A percentile compares a stretch with the other conserved stretches of the same genome.
Conservation (phyloP, 176 grass and related monocot genomes). For the Musa acuminata region DNA sequence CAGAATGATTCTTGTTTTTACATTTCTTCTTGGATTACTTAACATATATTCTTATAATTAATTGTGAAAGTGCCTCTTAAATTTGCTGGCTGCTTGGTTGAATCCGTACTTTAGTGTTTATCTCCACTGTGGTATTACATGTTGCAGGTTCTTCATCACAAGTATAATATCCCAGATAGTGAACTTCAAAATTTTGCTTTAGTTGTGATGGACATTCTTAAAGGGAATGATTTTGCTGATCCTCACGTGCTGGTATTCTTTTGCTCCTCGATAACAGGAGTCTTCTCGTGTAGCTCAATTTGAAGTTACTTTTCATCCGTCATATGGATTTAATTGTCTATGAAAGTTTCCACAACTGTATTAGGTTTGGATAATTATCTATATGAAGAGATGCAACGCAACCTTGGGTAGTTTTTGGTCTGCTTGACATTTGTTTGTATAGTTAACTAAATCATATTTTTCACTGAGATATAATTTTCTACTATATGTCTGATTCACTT, state of each 20-base stretch:
- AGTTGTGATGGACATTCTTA: conserved; percentile 73
- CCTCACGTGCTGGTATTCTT: conserved; percentile 70
- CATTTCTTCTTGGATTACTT: neutral
- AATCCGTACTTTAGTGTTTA: conserved; percentile 8
- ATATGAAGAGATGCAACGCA: neutral
- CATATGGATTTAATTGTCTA: neutral
- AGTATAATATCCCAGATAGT: conserved; percentile 56
- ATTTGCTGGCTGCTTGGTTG: neutral
- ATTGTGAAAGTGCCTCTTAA: neutral
- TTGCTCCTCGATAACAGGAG: conserved; percentile 12
- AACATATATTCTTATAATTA: neutral
- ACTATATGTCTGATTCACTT: neutral
- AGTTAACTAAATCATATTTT: neutral
- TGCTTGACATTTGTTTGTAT: neutral
- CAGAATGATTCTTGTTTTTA: neutral
- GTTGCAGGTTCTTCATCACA: conserved; percentile 75
- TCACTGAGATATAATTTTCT: neutral
- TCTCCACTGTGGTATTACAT: neutral
- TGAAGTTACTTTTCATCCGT: neutral
- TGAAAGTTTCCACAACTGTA: neutral
- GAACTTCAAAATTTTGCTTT: conserved; percentile 83
- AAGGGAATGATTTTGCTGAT: conserved; percentile 64
- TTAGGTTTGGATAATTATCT: neutral
- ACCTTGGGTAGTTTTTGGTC: neutral
- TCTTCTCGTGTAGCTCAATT: neutral